phyloP scores from a whole-genome alignment of 495 filamentous ascomycete genomes.

The Articulospora tetracladia region DNA sequence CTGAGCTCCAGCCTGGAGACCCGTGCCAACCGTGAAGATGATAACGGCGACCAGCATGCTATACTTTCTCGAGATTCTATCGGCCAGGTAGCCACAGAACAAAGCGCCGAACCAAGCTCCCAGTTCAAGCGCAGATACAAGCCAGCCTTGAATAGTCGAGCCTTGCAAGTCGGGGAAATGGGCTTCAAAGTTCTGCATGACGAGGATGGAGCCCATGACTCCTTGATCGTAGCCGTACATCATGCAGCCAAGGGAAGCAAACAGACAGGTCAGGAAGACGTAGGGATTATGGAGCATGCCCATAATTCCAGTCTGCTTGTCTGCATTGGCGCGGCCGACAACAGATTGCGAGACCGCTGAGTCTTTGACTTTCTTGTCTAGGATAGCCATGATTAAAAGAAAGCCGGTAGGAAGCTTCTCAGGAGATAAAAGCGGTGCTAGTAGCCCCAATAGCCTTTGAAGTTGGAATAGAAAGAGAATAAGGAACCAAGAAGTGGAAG shows the following conservation, averaged over 20 bases:
- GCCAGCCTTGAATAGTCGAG: slow-evolving; percentile 26
- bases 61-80: slow-evolving; percentile 24
- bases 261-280: slow-evolving; percentile 35
- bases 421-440: too few species aligned
- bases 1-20: slow-evolving; percentile 35
- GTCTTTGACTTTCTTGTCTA: not conserved
- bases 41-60: slow-evolving; percentile 23
- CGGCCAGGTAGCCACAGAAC: slow-evolving; percentile 26
- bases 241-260: slow-evolving; percentile 52
- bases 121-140: slow-evolving; percentile 19
- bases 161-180: slow-evolving; percentile 22
- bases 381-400: slow-evolving; percentile 3
- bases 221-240: slow-evolving; percentile 46
- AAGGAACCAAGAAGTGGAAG: too few species aligned
- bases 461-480: too few species aligned
- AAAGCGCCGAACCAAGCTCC: slow-evolving; percentile 26
- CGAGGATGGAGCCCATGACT: slow-evolving; percentile 46
- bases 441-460: too few species aligned
- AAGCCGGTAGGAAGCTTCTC: too few species aligned
- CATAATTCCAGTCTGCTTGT: slow-evolving; percentile 32
- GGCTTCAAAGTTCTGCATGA: slow-evolving; percentile 37
- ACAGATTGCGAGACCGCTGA: slow-evolving; percentile 28
- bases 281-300: slow-evolving; percentile 37
- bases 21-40: slow-evolving; percentile 30
- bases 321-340: slow-evolving; percentile 34